Conservation (phyloP, 129 eudicot genomes). For the Mikania micrantha region DNA sequence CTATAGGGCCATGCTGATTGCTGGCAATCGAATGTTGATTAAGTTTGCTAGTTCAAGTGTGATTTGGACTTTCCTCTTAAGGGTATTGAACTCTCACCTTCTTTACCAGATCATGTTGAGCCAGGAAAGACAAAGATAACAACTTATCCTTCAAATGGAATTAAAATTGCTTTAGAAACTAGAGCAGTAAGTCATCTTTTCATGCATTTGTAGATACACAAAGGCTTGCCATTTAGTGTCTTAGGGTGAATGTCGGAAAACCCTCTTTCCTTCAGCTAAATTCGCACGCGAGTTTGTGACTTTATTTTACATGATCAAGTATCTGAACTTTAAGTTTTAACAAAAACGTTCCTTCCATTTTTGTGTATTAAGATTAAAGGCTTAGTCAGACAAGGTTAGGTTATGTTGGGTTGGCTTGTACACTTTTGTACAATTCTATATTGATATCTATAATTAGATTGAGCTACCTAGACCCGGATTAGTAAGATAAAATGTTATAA, state of each 20-base stretch:
- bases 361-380: too few species aligned
- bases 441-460: too few species aligned
- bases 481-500: too few species aligned
- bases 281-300: neutral
- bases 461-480: too few species aligned
- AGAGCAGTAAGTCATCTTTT: conserved; percentile 48
- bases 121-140: conserved; percentile 74
- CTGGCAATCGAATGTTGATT: conserved; percentile 34
- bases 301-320: neutral
- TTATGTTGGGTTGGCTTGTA: too few species aligned
- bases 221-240: neutral
- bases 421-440: too few species aligned
- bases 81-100: conserved; percentile 56
- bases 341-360: neutral
- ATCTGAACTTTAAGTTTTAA: neutral
- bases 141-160: conserved; percentile 70
- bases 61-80: conserved; percentile 75
- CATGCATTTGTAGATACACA: neutral
- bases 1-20: conserved; percentile 62
- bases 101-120: conserved; percentile 78
- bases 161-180: conserved; percentile 77
- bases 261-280: neutral
- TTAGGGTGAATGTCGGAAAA: neutral
- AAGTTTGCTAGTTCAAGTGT: conserved; percentile 78
- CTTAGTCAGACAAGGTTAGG: too few species aligned